A percentile compares a stretch with the other conserved stretches of the same genome.
These are phyloP conservation scores for Yamadazyma atlantica DNA, from an alignment of 1,139 yeast genomes.

Conservation along the genomic window DNA sequence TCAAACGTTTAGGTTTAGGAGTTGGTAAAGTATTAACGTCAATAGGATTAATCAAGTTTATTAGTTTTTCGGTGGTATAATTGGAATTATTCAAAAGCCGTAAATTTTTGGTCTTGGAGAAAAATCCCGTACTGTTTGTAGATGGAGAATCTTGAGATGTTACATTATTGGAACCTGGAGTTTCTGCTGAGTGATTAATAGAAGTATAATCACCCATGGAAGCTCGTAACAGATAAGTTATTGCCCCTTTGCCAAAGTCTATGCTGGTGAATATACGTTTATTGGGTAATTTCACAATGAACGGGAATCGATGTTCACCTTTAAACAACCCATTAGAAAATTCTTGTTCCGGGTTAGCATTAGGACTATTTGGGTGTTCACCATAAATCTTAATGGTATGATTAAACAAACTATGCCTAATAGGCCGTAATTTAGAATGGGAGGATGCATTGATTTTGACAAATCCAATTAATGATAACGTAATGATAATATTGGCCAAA, in stretches of 20 bases:
- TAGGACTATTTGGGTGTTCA: conserved; percentile 7
- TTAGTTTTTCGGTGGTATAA: conserved; percentile 51
- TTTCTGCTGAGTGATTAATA: conserved; percentile 6
- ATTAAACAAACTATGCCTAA: conserved; percentile 56
- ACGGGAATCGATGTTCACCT: conserved; percentile 89
- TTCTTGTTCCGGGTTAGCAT: conserved; percentile 20
- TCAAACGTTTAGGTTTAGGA: conserved; percentile 66
- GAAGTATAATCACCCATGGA: conserved; percentile 37
- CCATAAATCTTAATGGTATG: conserved; percentile 74
- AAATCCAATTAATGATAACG: conserved; percentile 54
- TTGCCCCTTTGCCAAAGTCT: conserved; percentile 83
- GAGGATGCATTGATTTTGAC: conserved; percentile 55
- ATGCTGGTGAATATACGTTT: conserved; percentile 71
- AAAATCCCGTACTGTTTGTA: conserved; percentile 12
- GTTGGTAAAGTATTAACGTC: conserved; percentile 67
- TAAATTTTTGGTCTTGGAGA: conserved; percentile 24
- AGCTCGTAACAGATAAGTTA: conserved; percentile 64
- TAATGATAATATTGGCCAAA: conserved; percentile 52
- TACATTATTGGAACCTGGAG: conserved; percentile 6
- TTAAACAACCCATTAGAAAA: conserved; percentile 54
- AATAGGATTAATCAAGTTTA: conserved; percentile 68
- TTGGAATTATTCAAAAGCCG: conserved; percentile 28
- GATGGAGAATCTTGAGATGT: conserved; percentile 11
- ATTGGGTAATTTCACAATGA: conserved; percentile 73
- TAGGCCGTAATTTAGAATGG: conserved; percentile 51